Evolutionary conservation across 2,329 filamentous ascomycete species (phyloP), one percentile per base, ranked within the genome.

Genomic region (Verticillium tricorpus): DNA sequence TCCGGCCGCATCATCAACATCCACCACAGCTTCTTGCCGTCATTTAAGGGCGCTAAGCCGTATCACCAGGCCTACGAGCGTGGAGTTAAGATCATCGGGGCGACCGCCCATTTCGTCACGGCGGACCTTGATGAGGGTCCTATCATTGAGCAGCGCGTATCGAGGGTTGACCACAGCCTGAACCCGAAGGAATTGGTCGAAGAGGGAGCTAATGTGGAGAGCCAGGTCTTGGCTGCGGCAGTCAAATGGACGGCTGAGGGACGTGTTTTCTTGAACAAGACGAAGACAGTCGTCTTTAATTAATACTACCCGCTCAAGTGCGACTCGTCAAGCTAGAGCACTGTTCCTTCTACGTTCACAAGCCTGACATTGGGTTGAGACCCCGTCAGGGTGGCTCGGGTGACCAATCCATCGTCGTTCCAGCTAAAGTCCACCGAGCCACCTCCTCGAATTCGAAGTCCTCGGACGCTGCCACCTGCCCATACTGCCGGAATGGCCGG

Each of bases 1-100:
- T 89, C 87, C 58, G 91, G 91, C 62, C 88, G 87, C 73, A 95
- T 95, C 78, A 94, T 95, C 88, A 95, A 95, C 79, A 94, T 95
- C 76, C 91, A 95, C 78, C 91, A 95, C 79, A 89, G 85, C 68
- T 95, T 95, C 85, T 75, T 95, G 82, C 91, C 91, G 0, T 89
- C 85, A 11, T 95, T 95, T 85, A 95, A 95, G 82, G 91, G 91
- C 64, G 91, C 91, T 34, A 92, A 92, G 77, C 91, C 91, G 3
- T 95, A 95, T 77, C 91, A 94, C 76, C 91, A 95, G 80, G 91
- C 91, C 8, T 93, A 90, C 72, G 91, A 94, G 66, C 85, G 91
- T 32, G 91, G 91, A 63, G 91, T 95, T 67, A 95, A 95, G 84
- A 94, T 95, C 68, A 93, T 93, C 62, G 91, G 91, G 63, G 91